Evolutionary conservation across 1,139 yeast species (phyloP).

Genomic region (Taphrina pruni): DNA sequence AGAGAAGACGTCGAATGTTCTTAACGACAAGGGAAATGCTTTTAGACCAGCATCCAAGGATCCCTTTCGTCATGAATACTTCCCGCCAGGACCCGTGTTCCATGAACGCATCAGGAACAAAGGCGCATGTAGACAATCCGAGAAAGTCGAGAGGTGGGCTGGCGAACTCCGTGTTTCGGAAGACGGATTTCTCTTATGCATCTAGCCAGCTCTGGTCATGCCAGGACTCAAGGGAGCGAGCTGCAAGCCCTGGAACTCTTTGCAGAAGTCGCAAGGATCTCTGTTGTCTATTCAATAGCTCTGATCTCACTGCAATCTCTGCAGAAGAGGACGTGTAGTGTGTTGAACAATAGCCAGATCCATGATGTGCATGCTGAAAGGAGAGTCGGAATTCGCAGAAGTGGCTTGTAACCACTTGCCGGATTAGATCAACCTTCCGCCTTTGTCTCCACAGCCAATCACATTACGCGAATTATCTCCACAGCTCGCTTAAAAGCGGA

Average conservation of each 20-base stretch:
- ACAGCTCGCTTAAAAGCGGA: not conserved
- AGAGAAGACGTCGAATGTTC: not conserved
- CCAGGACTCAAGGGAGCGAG: not conserved
- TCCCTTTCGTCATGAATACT: not conserved
- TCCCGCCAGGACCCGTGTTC: conserved; percentile 4
- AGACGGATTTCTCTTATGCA: not conserved
- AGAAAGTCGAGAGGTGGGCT: conserved; percentile 18
- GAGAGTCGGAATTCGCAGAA: conserved; percentile 2
- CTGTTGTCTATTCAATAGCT: not conserved
- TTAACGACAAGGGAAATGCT: not conserved
- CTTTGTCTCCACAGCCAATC: conserved; percentile 3
- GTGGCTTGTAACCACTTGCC: conserved; percentile 6
- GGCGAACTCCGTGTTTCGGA: conserved; percentile 18
- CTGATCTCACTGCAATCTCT: too few relatives aligned
- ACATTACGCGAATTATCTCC: not conserved
- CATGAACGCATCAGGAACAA: conserved; percentile 19
- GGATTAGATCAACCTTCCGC: conserved; percentile 11
- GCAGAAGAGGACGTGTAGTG: too few relatives aligned
- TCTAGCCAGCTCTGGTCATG: conserved; percentile 1
- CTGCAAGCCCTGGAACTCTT: not conserved
- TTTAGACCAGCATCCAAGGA: not conserved
- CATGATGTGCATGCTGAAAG: not conserved
- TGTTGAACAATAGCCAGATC: too few relatives aligned
- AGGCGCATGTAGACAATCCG: conserved; percentile 14
- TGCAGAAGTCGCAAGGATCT: not conserved